These are phyloP conservation scores for Polytolypa hystricis DNA, from an alignment of 2,329 filamentous ascomycete species.

Conservation along the genomic window DNA sequence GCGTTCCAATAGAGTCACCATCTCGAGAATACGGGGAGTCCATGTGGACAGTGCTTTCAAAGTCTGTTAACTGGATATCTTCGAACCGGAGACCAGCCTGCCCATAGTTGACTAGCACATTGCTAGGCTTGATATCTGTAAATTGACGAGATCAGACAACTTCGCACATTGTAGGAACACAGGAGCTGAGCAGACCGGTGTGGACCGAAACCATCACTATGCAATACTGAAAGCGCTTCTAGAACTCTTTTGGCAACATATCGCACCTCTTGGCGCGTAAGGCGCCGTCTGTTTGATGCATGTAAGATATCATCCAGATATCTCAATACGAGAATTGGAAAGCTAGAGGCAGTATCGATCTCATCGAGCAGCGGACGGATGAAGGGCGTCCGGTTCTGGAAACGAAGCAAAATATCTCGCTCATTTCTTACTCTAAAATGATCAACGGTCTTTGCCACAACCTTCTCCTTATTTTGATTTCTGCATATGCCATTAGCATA, in stretches of 20 bases:
- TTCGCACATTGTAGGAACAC: not conserved
- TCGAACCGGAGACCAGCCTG: conserved; percentile 8
- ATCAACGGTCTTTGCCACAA: conserved; percentile 7
- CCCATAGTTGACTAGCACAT: conserved; percentile 15
- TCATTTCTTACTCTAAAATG: conserved; percentile 13
- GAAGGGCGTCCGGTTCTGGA: conserved; percentile 7
- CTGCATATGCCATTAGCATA: conserved; percentile 2
- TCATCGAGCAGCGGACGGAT: conserved; percentile 13
- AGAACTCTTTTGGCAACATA: conserved; percentile 13
- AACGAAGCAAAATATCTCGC: conserved; percentile 10
- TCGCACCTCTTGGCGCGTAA: conserved; percentile 11
- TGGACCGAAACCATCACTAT: conserved; percentile 14
- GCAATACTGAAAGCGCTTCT: conserved; percentile 10
- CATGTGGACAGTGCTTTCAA: conserved; percentile 11
- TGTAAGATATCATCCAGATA: conserved; percentile 12
- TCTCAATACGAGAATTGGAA: conserved; percentile 12
- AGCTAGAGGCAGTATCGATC: conserved; percentile 6
- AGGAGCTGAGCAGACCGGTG: conserved; percentile 8
- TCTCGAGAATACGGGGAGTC: conserved; percentile 8
- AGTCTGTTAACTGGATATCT: conserved; percentile 14
- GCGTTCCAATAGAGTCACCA: conserved; percentile 11
- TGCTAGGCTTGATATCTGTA: conserved; percentile 14
- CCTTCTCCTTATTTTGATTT: conserved; percentile 3
- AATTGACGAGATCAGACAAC: not conserved
- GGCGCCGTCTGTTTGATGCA: conserved; percentile 7